Percentiles rank a stretch among this genome's conserved stretches.
These are phyloP conservation scores for Perkinsus olseni DNA, from an alignment of 169 alveolate species.

Conservation along the genomic window DNA sequence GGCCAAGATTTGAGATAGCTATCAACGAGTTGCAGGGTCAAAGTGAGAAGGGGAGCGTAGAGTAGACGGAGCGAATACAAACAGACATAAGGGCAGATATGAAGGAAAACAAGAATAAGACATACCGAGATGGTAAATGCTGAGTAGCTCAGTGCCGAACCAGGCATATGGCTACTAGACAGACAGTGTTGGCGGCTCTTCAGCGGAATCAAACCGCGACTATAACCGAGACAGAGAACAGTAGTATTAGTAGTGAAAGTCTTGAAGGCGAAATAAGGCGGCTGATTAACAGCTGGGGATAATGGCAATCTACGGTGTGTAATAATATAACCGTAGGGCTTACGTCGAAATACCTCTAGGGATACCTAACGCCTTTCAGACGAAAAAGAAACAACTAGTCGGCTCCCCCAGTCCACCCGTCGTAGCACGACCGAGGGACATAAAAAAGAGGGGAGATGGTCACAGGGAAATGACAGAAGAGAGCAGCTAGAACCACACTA, in stretches of 20 bases:
- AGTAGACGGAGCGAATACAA: neutral
- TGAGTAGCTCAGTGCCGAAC: neutral
- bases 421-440: neutral
- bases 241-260: neutral
- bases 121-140: neutral
- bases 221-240: neutral
- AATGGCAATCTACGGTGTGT: neutral
- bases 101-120: neutral
- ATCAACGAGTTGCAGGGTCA: neutral
- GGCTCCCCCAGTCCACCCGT: no score
- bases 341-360: neutral
- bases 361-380: neutral
- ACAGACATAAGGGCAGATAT: neutral
- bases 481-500: neutral
- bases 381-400: neutral
- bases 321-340: neutral
- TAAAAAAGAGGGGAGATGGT: neutral
- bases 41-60: neutral
- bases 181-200: neutral
- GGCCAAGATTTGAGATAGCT: neutral
- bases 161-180: neutral
- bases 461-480: neutral
- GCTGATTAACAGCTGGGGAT: constrained; percentile 1
- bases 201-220: neutral
- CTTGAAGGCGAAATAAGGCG: neutral